Percentiles rank a stretch among this genome's conserved stretches.
Evolutionary conservation across 805 yeast genomes (phyloP).

Genomic region (Barnettozyma sp.): DNA sequence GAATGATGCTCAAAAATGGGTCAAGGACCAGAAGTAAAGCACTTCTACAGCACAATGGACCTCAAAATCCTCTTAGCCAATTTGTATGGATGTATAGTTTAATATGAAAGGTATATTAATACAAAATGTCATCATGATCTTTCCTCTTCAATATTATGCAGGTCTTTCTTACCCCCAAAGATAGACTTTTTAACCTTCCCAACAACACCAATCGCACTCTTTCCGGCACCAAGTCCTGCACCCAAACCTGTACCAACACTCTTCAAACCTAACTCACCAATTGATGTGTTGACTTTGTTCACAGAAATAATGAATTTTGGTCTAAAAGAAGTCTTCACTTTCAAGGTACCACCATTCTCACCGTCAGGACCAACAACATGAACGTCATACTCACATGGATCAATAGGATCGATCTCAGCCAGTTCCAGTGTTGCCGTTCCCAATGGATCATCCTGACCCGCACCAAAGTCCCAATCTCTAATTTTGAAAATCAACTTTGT

Average conservation of each 20-base stretch:
- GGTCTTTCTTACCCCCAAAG: slow-evolving; percentile 26
- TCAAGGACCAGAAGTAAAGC: slow-evolving; percentile 17
- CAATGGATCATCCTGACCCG: slow-evolving; percentile 73
- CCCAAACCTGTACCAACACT: slow-evolving; percentile 44
- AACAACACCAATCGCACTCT: slow-evolving; percentile 36
- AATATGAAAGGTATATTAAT: no score
- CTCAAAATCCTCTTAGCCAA: not conserved
- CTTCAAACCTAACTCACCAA: slow-evolving; percentile 45
- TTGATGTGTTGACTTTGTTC: slow-evolving; percentile 32
- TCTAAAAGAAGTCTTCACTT: slow-evolving; percentile 52
- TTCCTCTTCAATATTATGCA: slow-evolving; percentile 3
- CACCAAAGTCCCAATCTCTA: slow-evolving; percentile 92
- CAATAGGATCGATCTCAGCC: slow-evolving; percentile 52
- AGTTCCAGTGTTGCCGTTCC: slow-evolving; percentile 59
- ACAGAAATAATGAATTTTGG: slow-evolving; percentile 59
- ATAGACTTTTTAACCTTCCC: slow-evolving; percentile 35
- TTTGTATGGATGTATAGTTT: no score
- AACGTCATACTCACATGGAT: slow-evolving; percentile 43
- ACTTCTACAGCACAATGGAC: not conserved
- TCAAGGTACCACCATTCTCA: slow-evolving; percentile 50
- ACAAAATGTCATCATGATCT: not conserved
- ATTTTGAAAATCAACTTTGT: slow-evolving; percentile 52
- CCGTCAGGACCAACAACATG: slow-evolving; percentile 40
- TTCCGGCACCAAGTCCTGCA: slow-evolving; percentile 38
- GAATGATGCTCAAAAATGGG: slow-evolving; percentile 19